A percentile compares a stretch with the other conserved stretches of the same genome.
Conservation (phyloP, 2,329 filamentous ascomycete genomes). For the Didymosphaeria variabile region DNA sequence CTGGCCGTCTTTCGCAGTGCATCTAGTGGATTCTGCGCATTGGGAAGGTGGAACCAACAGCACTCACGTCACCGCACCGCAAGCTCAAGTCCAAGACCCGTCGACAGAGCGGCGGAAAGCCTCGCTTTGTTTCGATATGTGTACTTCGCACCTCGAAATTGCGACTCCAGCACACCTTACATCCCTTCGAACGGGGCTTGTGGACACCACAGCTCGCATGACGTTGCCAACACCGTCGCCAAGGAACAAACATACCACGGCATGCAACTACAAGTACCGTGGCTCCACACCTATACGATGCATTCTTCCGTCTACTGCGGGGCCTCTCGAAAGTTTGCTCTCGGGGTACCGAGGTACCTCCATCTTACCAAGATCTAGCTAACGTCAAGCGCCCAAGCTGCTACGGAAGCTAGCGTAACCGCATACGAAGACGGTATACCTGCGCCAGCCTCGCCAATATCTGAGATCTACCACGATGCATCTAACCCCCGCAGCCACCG, state of each 20-base stretch:
- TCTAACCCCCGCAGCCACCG: neutral
- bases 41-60: conserved; percentile 10
- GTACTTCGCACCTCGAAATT: neutral
- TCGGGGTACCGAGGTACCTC: neutral
- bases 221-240: neutral
- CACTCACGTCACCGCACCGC: conserved; percentile 5
- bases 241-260: neutral
- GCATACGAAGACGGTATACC: neutral
- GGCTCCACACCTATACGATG: neutral
- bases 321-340: neutral
- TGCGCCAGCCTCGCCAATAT: neutral
- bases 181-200: neutral
- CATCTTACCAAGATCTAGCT: neutral
- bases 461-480: neutral
- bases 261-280: neutral
- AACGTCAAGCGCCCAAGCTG: neutral
- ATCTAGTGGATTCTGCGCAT: neutral
- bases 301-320: neutral
- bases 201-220: neutral
- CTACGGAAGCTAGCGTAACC: neutral
- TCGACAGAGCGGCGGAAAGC: neutral
- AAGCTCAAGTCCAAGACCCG: neutral
- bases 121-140: neutral
- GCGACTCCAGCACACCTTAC: neutral
- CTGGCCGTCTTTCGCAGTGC: neutral